These are phyloP conservation scores for Aspergillus viridinutans DNA, from an alignment of 2,329 filamentous ascomycete species.

Conservation along the genomic window DNA sequence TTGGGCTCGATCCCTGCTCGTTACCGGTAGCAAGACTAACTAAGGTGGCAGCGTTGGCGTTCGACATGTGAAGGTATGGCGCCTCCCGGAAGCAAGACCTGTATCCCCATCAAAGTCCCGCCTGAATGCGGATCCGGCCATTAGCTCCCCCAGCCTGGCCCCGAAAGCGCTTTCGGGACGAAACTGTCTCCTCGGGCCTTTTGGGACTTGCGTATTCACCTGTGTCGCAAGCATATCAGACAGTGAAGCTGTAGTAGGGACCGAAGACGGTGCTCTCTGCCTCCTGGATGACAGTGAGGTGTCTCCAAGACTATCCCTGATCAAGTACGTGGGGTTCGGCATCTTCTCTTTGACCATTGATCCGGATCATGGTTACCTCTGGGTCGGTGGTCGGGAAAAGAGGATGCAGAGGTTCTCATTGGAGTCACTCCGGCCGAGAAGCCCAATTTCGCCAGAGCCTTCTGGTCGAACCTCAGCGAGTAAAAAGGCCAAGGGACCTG, in stretches of 20 bases:
- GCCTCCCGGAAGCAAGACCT: constrained; percentile 63
- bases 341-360: constrained; percentile 64
- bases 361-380: constrained; percentile 53
- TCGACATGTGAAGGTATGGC: constrained; percentile 91
- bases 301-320: constrained; percentile 64
- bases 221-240: constrained; percentile 70
- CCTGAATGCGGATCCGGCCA: constrained; percentile 39
- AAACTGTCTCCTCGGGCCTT: constrained; percentile 76
- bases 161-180: constrained; percentile 75
- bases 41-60: constrained; percentile 61
- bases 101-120: constrained; percentile 62
- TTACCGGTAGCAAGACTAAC: constrained; percentile 7
- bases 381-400: constrained; percentile 66
- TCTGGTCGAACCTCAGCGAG: constrained; percentile 17
- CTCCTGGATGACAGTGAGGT: constrained; percentile 73
- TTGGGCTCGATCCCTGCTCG: not conserved
- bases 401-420: constrained; percentile 47
- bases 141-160: constrained; percentile 37
- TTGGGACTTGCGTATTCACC: constrained; percentile 81
- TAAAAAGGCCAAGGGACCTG: constrained; percentile 28
- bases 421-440: constrained; percentile 32
- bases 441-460: constrained; percentile 22
- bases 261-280: constrained; percentile 86
- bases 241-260: constrained; percentile 73
- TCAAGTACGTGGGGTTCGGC: constrained; percentile 63